Conservation (phyloP, 2,329 filamentous ascomycete genomes). For the Penicillium nordicum region DNA sequence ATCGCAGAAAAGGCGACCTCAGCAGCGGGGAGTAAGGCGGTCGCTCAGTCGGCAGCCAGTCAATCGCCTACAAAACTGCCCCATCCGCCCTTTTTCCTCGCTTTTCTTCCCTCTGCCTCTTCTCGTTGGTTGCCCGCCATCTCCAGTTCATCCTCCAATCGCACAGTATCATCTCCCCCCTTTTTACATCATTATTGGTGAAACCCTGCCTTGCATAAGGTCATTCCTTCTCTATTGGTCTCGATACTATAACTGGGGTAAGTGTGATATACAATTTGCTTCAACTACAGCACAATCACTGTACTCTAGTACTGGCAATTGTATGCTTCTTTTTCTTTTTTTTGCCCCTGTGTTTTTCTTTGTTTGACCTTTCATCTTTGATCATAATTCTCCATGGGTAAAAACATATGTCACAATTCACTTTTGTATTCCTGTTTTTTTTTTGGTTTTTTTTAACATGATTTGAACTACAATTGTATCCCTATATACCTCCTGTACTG, state of each 20-base stretch:
- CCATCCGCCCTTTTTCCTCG: constrained; percentile 39
- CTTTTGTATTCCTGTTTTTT: not conserved
- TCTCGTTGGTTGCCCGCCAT: constrained; percentile 41
- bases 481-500: not conserved
- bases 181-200: constrained; percentile 10
- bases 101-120: constrained; percentile 37
- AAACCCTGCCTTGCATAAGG: constrained; percentile 6
- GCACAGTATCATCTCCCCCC: constrained; percentile 16
- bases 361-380: not conserved
- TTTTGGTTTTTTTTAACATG: not conserved
- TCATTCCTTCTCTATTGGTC: not conserved
- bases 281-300: not conserved
- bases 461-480: not conserved
- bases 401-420: constrained; percentile 1
- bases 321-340: not conserved
- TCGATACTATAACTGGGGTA: not conserved
- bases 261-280: constrained; percentile 2
- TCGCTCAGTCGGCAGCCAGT: constrained; percentile 10
- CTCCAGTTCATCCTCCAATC: constrained; percentile 31
- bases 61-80: constrained; percentile 41
- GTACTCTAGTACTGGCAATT: not conserved
- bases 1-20: constrained; percentile 14
- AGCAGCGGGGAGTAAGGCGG: constrained; percentile 7
- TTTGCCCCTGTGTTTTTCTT: not conserved
- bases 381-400: not conserved